Conservation (phyloP, 208 protist genomes). For the Zelonia costaricensis region DNA sequence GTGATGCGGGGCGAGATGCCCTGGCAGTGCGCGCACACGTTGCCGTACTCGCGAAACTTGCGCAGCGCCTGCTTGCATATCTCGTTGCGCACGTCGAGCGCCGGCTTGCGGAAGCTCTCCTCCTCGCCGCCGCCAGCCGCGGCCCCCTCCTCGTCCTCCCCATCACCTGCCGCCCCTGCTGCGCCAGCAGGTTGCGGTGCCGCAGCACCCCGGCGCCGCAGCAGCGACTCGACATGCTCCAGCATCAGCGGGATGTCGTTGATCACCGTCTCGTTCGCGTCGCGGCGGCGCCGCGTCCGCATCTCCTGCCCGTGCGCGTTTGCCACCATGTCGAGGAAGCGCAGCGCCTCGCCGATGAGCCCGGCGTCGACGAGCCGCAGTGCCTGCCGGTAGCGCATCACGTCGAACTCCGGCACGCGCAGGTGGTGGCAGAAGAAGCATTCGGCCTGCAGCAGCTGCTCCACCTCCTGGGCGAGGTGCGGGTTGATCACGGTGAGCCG, state of each 20-base stretch:
- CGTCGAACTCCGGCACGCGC: constrained; percentile 75
- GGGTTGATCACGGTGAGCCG: constrained; percentile 84
- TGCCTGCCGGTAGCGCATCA: constrained; percentile 78
- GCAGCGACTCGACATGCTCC: constrained; percentile 63
- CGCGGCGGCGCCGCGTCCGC: constrained; percentile 45
- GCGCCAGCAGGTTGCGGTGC: not conserved
- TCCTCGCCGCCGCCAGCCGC: not conserved
- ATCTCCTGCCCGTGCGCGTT: constrained; percentile 60
- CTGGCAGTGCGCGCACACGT: constrained; percentile 78
- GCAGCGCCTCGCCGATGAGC: constrained; percentile 76
- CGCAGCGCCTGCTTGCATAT: constrained; percentile 72
- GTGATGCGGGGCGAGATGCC: constrained; percentile 74
- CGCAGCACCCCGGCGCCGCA: constrained; percentile 23
- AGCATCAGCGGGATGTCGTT: constrained; percentile 61
- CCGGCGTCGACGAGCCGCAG: constrained; percentile 75
- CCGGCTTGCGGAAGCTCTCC: constrained; percentile 29
- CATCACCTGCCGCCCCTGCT: not conserved
- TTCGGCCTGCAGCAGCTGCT: constrained; percentile 77
- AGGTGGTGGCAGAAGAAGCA: constrained; percentile 90
- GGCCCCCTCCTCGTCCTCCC: not conserved
- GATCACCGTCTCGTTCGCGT: constrained; percentile 68
- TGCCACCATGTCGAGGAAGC: constrained; percentile 72
- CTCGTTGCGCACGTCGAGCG: constrained; percentile 72
- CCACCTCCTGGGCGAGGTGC: constrained; percentile 70
- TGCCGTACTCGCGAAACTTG: constrained; percentile 57